Percentiles rank a stretch among this genome's conserved stretches.
These are phyloP conservation scores for Scutellaria galericulata DNA, from an alignment of 257 asterid genomes.

Conservation along the genomic window DNA sequence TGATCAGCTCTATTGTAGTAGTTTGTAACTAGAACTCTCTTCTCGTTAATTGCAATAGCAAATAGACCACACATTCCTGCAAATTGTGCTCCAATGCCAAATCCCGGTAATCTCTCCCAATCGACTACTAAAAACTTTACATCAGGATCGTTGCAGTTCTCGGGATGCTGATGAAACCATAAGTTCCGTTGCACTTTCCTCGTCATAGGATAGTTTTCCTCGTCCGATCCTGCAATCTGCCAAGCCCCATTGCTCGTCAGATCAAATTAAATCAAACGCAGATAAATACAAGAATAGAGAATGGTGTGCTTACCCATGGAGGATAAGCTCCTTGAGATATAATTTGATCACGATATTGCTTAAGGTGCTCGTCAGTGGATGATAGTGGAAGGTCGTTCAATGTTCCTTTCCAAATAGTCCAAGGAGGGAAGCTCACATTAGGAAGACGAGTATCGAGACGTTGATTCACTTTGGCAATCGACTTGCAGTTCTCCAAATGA, in stretches of 20 bases:
- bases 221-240: constrained; percentile 86
- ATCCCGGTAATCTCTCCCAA: constrained; percentile 95
- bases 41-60: constrained; percentile 81
- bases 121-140: constrained; percentile 78
- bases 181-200: constrained; percentile 90
- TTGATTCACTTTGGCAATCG: constrained; percentile 44
- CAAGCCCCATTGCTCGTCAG: not conserved
- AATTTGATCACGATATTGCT: constrained; percentile 46
- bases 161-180: constrained; percentile 96
- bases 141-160: constrained; percentile 65
- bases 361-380: constrained; percentile 55
- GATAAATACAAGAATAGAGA: not conserved
- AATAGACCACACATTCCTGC: constrained; percentile 97
- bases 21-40: constrained; percentile 72
- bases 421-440: constrained; percentile 67
- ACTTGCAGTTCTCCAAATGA: constrained; percentile 85
- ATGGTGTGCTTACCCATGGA: constrained; percentile 78
- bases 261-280: not conserved
- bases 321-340: constrained; percentile 84
- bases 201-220: constrained; percentile 88
- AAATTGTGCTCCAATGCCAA: constrained; percentile 95
- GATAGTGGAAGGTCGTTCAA: constrained; percentile 48
- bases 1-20: constrained; percentile 96
- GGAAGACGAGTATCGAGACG: constrained; percentile 60
- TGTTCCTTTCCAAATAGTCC: constrained; percentile 94